phyloP scores from a whole-genome alignment of 2,329 filamentous ascomycete genomes.

The Colletotrichum falcatum region DNA sequence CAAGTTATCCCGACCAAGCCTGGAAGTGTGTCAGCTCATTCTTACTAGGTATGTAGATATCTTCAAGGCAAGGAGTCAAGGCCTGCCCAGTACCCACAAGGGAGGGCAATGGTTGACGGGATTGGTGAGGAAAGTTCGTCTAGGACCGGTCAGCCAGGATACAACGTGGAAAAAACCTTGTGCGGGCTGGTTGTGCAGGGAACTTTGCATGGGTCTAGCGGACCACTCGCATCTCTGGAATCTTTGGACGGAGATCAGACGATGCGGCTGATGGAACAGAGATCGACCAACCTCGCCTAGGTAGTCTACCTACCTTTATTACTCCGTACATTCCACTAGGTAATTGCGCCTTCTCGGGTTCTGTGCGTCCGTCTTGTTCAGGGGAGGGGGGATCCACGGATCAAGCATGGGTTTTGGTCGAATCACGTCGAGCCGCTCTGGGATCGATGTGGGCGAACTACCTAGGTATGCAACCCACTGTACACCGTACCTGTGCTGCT shows the following conservation, averaged over 20 bases:
- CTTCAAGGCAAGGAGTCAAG: slow-evolving; percentile 11
- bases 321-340: too few species aligned
- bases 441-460: not conserved
- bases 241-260: slow-evolving; percentile 38
- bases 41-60: too few species aligned
- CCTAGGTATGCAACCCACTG: not conserved
- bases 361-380: slow-evolving; percentile 6
- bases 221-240: slow-evolving; percentile 42
- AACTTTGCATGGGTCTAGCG: slow-evolving; percentile 33
- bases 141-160: slow-evolving; percentile 34
- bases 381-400: not conserved
- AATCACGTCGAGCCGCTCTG: not conserved
- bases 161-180: slow-evolving; percentile 38
- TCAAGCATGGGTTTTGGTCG: not conserved
- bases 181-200: slow-evolving; percentile 34
- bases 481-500: too few species aligned
- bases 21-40: not conserved
- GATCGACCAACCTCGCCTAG: slow-evolving; percentile 31
- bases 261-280: slow-evolving; percentile 42
- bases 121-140: slow-evolving; percentile 36
- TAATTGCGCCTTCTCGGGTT: not conserved
- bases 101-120: slow-evolving; percentile 23
- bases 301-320: not conserved
- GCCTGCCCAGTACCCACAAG: slow-evolving; percentile 12
- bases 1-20: slow-evolving; percentile 6